Evolutionary conservation across 306 rosid genomes (phyloP), one percentile per base, ranked within the genome.

Genomic region (Vicia villosa): DNA sequence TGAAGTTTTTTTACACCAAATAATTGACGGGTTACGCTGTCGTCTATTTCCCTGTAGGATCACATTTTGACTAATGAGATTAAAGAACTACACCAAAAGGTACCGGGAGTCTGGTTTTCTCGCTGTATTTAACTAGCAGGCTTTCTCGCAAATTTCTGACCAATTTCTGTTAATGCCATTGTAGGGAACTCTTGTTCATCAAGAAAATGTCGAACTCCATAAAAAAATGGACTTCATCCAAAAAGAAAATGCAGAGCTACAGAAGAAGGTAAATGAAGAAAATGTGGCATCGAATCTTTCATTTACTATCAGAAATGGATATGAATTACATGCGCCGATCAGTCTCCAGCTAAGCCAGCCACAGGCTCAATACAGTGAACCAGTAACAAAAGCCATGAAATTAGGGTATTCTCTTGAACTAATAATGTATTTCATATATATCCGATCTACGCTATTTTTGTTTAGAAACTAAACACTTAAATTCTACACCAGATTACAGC

Each of bases 281-380:
- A 51, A 54, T 24, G 22, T 54, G 15, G 46, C 61, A 66, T 72
- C 68, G 22, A 41, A 21, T 65, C 67, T 76, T 66, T 41, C 84
- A 37, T 69, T 64, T 76, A 69, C 77, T 22, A 46, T 83, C 43
- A 34, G 57, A 63, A 82, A 77, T 36, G 88, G 79, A 67, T 84
- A 66, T 70, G 85, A 83, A 12, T 57, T 82, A 71, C 85, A 69
- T 30, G 71, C 69, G 22, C 83, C 91, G 37, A 77, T 85, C 61
- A 62, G 81, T 66, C 93, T 90, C 67, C 91, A 85, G 85, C 89
- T 90, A 82, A 83, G 94, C 77, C 94, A 78, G 74, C 89, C 97
- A 56, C 83, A 66, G 64, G 20, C 92, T 77, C 86, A 81, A 47
- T 76, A 76, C 81, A 81, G 64, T 30, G 86, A 81, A 76, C 70